phyloP scores from a whole-genome alignment of 225 moss, liverwort and hornwort genomes.

The Physcomitrellopsis africana region DNA sequence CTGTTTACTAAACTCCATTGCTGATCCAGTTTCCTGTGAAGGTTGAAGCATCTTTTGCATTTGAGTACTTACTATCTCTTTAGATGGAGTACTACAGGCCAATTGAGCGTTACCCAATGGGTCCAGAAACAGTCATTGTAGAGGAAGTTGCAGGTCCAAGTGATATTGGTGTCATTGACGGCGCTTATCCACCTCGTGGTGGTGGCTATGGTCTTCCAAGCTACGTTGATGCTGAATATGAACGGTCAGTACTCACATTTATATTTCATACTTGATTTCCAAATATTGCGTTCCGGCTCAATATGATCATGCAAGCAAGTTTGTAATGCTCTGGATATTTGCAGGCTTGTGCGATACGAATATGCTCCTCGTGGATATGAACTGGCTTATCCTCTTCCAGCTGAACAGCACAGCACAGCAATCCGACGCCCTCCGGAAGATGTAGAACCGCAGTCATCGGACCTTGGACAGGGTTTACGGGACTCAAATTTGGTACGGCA shows the following conservation, averaged over 20 bases:
- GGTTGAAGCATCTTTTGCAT: no score
- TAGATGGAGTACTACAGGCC: constrained; percentile 37
- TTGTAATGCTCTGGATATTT: background rate
- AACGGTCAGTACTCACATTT: background rate
- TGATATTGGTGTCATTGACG: background rate
- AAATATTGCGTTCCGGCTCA: background rate
- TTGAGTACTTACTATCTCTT: no score
- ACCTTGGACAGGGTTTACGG: constrained; percentile 50
- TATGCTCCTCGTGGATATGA: constrained; percentile 32
- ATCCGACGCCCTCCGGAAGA: constrained; percentile 19
- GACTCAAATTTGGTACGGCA: constrained; percentile 15
- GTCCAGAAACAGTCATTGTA: constrained; percentile 21
- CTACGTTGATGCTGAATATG: constrained; percentile 30
- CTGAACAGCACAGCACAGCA: background rate
- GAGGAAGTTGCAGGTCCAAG: background rate
- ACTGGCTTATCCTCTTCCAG: constrained; percentile 12
- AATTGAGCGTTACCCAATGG: constrained; percentile 25
- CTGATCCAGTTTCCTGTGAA: no score
- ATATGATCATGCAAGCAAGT: no score
- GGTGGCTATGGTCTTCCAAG: constrained; percentile 30
- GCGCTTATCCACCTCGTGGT: constrained; percentile 11
- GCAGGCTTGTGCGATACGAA: constrained; percentile 26
- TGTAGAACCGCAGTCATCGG: constrained; percentile 24
- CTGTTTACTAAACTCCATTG: no score
- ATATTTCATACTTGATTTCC: background rate